Percentiles rank a stretch among this genome's conserved stretches.
These are phyloP conservation scores for Mycena olivaceomarginata DNA, from an alignment of 768 basidiomycete species.

Conservation along the genomic window DNA sequence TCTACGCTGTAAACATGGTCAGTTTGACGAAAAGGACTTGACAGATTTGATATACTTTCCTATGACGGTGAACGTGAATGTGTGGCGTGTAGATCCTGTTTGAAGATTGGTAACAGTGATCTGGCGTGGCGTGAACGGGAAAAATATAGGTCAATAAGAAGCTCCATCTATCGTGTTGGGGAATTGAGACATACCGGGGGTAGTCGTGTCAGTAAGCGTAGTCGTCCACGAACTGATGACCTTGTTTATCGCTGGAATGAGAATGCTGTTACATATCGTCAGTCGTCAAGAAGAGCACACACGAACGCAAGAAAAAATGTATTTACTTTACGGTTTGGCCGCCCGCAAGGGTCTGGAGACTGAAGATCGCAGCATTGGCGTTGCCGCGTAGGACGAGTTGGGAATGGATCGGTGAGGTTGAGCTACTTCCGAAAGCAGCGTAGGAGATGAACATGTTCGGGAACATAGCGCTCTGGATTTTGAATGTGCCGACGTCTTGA, in stretches of 20 bases:
- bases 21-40: no score
- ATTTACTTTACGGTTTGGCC: neutral
- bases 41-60: no score
- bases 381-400: slow-evolving; percentile 19
- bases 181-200: slow-evolving; percentile 10
- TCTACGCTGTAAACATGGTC: no score
- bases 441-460: slow-evolving; percentile 28
- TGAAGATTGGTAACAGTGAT: no score
- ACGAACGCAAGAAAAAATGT: neutral
- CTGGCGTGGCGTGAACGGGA: no score
- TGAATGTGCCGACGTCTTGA: slow-evolving; percentile 17
- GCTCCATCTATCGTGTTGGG: no score
- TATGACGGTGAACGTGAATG: no score
- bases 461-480: slow-evolving; percentile 19
- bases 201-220: slow-evolving; percentile 9
- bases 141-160: no score
- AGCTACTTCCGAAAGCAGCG: slow-evolving; percentile 1
- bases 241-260: neutral
- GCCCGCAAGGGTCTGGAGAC: slow-evolving; percentile 19
- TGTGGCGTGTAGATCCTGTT: no score
- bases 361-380: slow-evolving; percentile 22
- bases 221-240: slow-evolving; percentile 4
- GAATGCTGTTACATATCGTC: neutral
- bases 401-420: slow-evolving; percentile 8
- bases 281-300: neutral